Evolutionary conservation across 805 yeast genomes (phyloP).

Genomic region (Pichia exigua): DNA sequence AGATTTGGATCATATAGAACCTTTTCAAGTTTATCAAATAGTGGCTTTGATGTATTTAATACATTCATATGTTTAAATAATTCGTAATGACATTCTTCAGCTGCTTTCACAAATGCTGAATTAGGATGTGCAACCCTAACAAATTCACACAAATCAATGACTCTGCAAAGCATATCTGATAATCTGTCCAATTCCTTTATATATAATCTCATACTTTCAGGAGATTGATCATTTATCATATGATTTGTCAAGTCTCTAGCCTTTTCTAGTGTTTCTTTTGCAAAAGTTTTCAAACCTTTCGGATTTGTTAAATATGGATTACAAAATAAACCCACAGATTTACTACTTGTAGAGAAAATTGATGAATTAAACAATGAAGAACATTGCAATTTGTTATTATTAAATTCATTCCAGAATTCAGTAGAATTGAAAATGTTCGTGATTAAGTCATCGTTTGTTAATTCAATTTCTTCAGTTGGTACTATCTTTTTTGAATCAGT

Average conservation of each 20-base stretch:
- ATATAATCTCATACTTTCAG: conserved; percentile 39
- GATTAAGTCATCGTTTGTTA: conserved; percentile 23
- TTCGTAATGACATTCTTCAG: conserved; percentile 79
- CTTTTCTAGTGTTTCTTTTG: conserved; percentile 50
- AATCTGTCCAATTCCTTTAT: conserved; percentile 70
- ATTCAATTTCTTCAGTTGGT: background rate
- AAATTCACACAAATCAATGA: conserved; percentile 89
- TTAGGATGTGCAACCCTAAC: conserved; percentile 84
- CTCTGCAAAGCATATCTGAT: conserved; percentile 84
- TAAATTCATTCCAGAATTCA: conserved; percentile 46
- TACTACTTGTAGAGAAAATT: background rate
- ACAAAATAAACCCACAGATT: conserved; percentile 53
- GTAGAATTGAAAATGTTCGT: conserved; percentile 55
- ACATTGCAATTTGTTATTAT: conserved; percentile 16
- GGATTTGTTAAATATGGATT: conserved; percentile 68
- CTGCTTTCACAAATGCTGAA: conserved; percentile 59
- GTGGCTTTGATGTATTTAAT: conserved; percentile 72
- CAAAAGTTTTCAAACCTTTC: conserved; percentile 60
- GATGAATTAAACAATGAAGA: background rate
- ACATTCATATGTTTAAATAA: conserved; percentile 93
- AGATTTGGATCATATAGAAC: conserved; percentile 36
- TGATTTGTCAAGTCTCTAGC: conserved; percentile 56
- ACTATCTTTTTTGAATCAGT: background rate
- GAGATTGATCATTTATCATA: conserved; percentile 42
- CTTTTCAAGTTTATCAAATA: conserved; percentile 52